Conservation (phyloP, 176 grass and related monocot genomes). For the Echinochloa phyllopogon region DNA sequence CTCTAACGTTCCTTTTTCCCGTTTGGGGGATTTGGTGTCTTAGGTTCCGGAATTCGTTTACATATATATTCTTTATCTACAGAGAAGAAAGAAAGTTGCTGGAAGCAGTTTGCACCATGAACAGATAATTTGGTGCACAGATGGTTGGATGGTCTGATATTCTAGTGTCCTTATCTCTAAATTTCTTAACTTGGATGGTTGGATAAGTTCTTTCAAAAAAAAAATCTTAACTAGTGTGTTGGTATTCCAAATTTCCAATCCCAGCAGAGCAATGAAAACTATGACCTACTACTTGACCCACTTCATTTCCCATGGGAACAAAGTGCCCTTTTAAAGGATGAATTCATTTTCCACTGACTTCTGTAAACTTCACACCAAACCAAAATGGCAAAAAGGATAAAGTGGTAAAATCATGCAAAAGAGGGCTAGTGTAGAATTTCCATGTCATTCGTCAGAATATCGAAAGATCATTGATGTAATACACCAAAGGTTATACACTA, state of each 20-base stretch:
- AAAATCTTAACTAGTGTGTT: neutral
- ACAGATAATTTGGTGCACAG: neutral
- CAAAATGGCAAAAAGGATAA: neutral
- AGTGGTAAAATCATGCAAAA: neutral
- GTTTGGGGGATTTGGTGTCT: neutral
- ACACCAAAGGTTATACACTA: neutral
- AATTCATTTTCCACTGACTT: neutral
- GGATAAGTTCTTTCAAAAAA: too few species aligned
- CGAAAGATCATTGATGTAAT: neutral
- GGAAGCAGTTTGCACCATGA: neutral
- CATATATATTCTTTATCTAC: neutral
- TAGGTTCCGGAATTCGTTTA: neutral
- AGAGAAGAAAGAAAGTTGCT: neutral
- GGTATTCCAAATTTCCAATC: conserved; percentile 17
- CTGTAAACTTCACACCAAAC: conserved; percentile 21
- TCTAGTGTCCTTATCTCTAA: neutral
- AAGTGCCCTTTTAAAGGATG: neutral
- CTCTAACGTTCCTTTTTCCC: neutral
- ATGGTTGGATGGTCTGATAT: neutral
- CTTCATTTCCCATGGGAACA: neutral
- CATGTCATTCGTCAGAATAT: neutral
- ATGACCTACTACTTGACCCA: neutral
- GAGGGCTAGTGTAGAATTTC: neutral
- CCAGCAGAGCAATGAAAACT: neutral
- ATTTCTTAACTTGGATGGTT: conserved; percentile 18